Evolutionary conservation across 305 asterid species (phyloP).

Genomic region (Rubia balearica): DNA sequence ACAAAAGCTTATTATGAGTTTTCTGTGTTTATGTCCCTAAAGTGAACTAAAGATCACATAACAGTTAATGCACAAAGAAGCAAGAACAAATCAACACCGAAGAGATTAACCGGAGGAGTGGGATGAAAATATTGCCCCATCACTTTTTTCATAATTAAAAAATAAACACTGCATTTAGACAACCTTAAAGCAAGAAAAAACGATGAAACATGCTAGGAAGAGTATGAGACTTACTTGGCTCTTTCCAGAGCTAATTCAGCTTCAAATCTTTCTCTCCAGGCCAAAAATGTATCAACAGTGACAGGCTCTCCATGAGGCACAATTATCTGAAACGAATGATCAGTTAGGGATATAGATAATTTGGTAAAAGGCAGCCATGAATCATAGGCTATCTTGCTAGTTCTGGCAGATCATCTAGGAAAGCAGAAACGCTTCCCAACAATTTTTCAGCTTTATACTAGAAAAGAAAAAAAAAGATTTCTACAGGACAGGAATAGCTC

Average conservation of each 20-base stretch:
- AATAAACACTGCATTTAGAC: background rate
- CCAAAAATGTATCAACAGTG: constrained; percentile 85
- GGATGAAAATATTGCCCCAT: background rate
- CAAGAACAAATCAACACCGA: background rate
- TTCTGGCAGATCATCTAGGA: background rate
- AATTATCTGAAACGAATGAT: constrained; percentile 52
- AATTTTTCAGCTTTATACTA: background rate
- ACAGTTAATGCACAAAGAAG: background rate
- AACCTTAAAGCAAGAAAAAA: constrained; percentile 16
- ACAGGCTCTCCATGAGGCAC: constrained; percentile 98
- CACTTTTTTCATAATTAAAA: background rate
- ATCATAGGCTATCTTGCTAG: background rate
- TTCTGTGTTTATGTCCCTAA: background rate
- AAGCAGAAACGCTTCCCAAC: background rate
- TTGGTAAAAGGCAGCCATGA: background rate
- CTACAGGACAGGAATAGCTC: background rate
- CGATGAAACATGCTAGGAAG: constrained; percentile 6
- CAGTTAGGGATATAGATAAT: background rate
- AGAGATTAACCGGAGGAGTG: background rate
- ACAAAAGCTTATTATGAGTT: background rate
- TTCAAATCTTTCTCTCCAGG: constrained; percentile 96
- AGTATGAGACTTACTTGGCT: constrained; percentile 72
- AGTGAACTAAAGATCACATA: background rate
- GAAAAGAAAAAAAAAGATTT: background rate
- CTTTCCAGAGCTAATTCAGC: constrained; percentile 95